These are phyloP conservation scores for Carpinus viminea DNA, from an alignment of 306 rosid species.

Conservation along the genomic window DNA sequence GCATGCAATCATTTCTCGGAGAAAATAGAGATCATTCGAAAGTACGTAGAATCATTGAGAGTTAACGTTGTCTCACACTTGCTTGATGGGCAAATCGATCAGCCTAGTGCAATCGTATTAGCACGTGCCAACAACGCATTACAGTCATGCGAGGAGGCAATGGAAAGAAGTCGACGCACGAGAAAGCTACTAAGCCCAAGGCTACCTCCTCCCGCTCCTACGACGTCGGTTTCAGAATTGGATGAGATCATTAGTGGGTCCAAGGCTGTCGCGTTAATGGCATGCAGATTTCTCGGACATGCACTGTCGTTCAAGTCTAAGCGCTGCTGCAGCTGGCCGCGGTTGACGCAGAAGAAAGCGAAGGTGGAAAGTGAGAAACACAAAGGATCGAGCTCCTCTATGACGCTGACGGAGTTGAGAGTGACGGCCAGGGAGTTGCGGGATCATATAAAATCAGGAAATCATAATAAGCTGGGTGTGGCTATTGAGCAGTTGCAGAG, in stretches of 20 bases:
- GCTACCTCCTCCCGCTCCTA: not conserved
- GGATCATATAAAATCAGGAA: conserved; percentile 30
- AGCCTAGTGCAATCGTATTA: conserved; percentile 17
- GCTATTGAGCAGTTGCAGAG: conserved; percentile 37
- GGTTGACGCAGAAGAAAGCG: conserved; percentile 34
- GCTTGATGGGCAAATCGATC: conserved; percentile 16
- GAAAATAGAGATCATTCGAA: conserved; percentile 27
- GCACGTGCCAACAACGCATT: conserved; percentile 33
- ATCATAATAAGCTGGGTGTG: conserved; percentile 24
- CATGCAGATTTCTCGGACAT: conserved; percentile 38
- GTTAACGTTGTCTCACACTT: conserved; percentile 21
- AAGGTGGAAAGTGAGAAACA: conserved; percentile 18
- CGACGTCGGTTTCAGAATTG: conserved; percentile 16
- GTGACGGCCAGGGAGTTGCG: conserved; percentile 36
- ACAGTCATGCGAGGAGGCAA: conserved; percentile 25
- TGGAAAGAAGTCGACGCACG: conserved; percentile 29
- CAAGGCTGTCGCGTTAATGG: conserved; percentile 40
- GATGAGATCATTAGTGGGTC: conserved; percentile 44
- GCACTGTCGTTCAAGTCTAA: conserved; percentile 41
- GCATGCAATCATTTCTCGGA: conserved; percentile 41
- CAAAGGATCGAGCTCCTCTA: conserved; percentile 12
- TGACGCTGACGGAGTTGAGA: conserved; percentile 34
- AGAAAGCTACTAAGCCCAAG: conserved; percentile 22
- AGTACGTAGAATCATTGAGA: conserved; percentile 37
- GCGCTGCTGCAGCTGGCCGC: conserved; percentile 14